These are phyloP conservation scores for Cladophialophora psammophila DNA, from an alignment of 2,329 filamentous ascomycete species.

Conservation along the genomic window DNA sequence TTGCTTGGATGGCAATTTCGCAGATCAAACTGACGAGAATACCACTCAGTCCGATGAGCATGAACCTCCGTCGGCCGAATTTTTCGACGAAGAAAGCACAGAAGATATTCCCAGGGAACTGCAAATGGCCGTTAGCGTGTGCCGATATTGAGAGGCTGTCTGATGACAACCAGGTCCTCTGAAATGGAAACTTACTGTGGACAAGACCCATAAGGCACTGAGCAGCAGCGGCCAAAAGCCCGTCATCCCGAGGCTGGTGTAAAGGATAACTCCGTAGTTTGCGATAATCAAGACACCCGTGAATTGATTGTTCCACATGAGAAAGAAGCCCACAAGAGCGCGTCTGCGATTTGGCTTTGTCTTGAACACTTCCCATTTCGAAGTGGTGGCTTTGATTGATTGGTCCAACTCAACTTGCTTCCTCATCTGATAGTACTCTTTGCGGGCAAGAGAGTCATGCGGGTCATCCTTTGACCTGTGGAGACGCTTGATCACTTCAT, in stretches of 20 bases:
- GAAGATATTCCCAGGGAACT: conserved; percentile 50
- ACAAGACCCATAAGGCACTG: conserved; percentile 54
- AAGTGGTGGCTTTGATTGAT: conserved; percentile 43
- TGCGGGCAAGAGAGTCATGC: conserved; percentile 48
- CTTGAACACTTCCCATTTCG: conserved; percentile 52
- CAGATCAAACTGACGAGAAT: conserved; percentile 52
- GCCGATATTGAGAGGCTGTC: not conserved
- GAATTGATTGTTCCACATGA: conserved; percentile 53
- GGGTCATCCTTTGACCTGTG: conserved; percentile 52
- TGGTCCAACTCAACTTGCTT: conserved; percentile 54
- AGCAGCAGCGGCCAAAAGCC: conserved; percentile 53
- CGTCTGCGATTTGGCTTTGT: conserved; percentile 51
- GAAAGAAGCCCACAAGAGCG: conserved; percentile 49
- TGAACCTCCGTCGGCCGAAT: conserved; percentile 51
- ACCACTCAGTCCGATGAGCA: conserved; percentile 53
- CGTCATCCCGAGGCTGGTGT: conserved; percentile 47
- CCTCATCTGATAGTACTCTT: conserved; percentile 55
- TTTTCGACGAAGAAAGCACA: conserved; percentile 51
- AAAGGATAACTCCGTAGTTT: conserved; percentile 54
- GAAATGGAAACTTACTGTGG: conserved; percentile 37
- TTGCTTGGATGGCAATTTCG: conserved; percentile 48
- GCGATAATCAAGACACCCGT: conserved; percentile 45
- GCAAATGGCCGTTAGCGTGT: not conserved
- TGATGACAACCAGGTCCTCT: not conserved
- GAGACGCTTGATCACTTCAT: conserved; percentile 51